Evolutionary conservation across 495 filamentous ascomycete species (phyloP), one percentile per base, ranked within the genome.

Genomic region (Delitschia confertaspora): DNA sequence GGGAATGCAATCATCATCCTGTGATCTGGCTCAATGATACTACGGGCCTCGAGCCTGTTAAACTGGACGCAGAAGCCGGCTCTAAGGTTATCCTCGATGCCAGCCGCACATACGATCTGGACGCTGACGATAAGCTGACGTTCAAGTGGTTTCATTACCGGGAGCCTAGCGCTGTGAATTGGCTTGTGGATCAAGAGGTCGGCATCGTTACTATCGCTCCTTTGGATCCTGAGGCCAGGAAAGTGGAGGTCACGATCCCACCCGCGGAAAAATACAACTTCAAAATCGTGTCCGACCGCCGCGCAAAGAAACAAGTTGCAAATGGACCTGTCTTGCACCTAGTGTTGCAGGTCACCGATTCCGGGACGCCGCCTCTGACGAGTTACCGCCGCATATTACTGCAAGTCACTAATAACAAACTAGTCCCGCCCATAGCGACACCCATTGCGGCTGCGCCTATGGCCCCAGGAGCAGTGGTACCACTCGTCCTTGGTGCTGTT

Each of bases 71-170:
- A 0, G 58, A 61, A 18, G 60, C 65, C 17, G 62, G 64, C 0
- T 55, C 53, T 9, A 64, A 57, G 3, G 42, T 73, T 25, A 45
- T 37, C 7, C 55, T 71, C 0, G 65, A 73, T 52, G 68, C 68
- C 3, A 61, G 58, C 9, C 53, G 46, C n/a, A 63, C 61, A 6
- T 67, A 63, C 42, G 67, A 69, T 43, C 65, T 68, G 2, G 69
- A 73, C 42, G 55, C 44, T 4, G 46, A 51, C 19, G 60, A 62
- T 37, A 41, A 10, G 10, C 34, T 73, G 35, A 57, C 51, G 4
- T 72, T 69, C 58, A 60, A 60, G 11, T 73, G 70, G 69, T 69
- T 56, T 34, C 70, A 73, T 26, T 72, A 72, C 30, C 40, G 51
- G 4, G 69, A 72, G 26, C 62, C 65, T 1, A 65, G 53, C 25